Conservation (phyloP, 208 protist genomes). For the Leishmania tropica region DNA sequence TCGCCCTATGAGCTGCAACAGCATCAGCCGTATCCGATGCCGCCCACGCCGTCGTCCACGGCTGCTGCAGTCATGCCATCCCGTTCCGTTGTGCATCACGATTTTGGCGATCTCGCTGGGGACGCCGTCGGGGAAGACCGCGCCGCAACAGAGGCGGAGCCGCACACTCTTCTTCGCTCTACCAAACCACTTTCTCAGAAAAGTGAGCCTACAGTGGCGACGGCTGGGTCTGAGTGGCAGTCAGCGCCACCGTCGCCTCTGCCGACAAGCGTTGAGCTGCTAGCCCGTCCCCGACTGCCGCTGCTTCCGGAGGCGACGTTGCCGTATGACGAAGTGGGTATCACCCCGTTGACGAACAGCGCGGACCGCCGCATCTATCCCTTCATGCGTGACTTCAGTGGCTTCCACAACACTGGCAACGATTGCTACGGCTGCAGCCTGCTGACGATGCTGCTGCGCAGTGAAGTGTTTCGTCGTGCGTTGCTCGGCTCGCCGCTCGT, state of each 20-base stretch:
- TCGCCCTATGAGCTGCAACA: constrained; percentile 11
- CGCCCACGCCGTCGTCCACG: background rate
- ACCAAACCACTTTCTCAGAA: background rate
- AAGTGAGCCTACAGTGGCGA: background rate
- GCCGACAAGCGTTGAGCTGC: background rate
- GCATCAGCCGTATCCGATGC: constrained; percentile 1
- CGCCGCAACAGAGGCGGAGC: background rate
- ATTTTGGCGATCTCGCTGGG: background rate
- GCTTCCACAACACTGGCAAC: constrained; percentile 77
- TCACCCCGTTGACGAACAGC: background rate
- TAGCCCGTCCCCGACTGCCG: background rate
- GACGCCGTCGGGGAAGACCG: background rate
- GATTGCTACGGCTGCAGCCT: constrained; percentile 89
- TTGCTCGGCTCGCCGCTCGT: constrained; percentile 38
- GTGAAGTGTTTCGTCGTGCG: constrained; percentile 44
- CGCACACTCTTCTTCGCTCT: background rate
- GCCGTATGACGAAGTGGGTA: background rate
- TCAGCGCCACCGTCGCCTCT: constrained; percentile 3
- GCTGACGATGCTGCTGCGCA: constrained; percentile 74
- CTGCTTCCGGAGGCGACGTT: background rate
- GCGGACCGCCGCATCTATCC: background rate
- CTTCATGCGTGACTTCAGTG: constrained; percentile 50
- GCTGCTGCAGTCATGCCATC: background rate
- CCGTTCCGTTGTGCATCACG: background rate
- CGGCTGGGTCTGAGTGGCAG: constrained; percentile 1